Conservation (phyloP, 2,329 filamentous ascomycete species). For the Ophiostoma himal-ulmi region DNA sequence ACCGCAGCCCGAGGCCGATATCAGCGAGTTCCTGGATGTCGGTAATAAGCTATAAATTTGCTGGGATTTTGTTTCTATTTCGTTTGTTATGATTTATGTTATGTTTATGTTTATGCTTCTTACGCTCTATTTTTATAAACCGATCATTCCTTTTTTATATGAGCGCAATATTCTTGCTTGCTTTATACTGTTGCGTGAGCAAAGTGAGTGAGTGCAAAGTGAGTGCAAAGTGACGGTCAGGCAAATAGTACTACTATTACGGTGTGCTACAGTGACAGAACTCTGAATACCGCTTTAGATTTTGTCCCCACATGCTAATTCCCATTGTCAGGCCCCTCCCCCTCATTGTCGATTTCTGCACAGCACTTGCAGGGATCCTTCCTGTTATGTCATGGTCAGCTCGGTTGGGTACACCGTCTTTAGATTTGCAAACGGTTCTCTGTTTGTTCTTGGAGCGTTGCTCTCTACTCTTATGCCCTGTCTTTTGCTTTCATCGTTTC, state of each 20-base stretch:
- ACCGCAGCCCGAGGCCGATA: conserved; percentile 63
- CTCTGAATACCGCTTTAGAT: background rate
- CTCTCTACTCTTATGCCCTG: no score
- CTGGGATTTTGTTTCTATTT: background rate
- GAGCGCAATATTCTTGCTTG: background rate
- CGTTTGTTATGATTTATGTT: conserved; percentile 14
- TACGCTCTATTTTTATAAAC: background rate
- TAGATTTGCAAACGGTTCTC: background rate
- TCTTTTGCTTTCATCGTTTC: no score
- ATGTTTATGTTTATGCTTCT: background rate
- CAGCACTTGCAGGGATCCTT: background rate
- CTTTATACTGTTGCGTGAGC: no score
- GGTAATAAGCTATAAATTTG: conserved; percentile 66
- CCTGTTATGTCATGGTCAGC: background rate
- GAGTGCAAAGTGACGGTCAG: background rate
- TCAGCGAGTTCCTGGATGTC: conserved; percentile 80
- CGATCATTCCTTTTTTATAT: background rate
- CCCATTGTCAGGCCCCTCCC: background rate
- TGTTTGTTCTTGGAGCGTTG: background rate
- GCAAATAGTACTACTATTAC: background rate
- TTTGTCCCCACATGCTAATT: background rate
- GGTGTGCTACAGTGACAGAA: background rate
- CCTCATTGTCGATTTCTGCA: conserved; percentile 2
- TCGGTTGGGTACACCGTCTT: background rate
- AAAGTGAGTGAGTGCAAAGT: background rate